Percentiles rank a stretch among this genome's conserved stretches.
Conservation (phyloP, 2,329 filamentous ascomycete genomes). For the Stachybotrys elegans region DNA sequence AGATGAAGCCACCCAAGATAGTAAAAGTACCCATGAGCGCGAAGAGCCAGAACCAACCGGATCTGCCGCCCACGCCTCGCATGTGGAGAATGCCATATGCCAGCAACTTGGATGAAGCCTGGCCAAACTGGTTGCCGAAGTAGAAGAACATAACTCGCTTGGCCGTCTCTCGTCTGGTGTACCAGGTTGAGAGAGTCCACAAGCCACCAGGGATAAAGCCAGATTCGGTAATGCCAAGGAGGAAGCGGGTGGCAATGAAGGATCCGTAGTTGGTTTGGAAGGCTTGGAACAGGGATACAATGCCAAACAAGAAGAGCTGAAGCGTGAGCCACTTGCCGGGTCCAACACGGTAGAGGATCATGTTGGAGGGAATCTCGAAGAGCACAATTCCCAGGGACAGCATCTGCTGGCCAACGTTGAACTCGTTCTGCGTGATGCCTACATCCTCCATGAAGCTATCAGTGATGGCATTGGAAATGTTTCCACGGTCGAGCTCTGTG, state of each 20-base stretch:
- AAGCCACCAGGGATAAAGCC: conserved; percentile 50
- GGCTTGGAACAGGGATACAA: conserved; percentile 49
- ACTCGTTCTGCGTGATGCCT: conserved; percentile 42
- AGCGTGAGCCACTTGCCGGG: conserved; percentile 49
- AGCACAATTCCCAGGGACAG: conserved; percentile 46
- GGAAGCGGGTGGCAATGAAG: conserved; percentile 44
- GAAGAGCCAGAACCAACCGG: conserved; percentile 56
- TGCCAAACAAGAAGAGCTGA: conserved; percentile 48
- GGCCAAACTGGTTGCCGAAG: conserved; percentile 49
- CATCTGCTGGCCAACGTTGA: conserved; percentile 47
- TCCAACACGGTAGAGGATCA: conserved; percentile 27
- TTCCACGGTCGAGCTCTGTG: conserved; percentile 33
- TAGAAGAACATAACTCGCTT: conserved; percentile 51
- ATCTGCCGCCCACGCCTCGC: conserved; percentile 37
- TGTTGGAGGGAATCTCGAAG: conserved; percentile 32
- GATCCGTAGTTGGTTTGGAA: conserved; percentile 42
- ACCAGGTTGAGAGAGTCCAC: conserved; percentile 50
- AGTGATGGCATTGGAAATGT: conserved; percentile 43
- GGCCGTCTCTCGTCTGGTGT: conserved; percentile 45
- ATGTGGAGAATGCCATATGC: conserved; percentile 45
- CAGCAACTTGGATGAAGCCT: conserved; percentile 29
- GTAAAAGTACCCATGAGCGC: conserved; percentile 48
- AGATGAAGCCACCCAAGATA: conserved; percentile 34
- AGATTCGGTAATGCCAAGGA: conserved; percentile 48
- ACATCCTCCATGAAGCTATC: conserved; percentile 45